Evolutionary conservation across 2,329 filamentous ascomycete genomes (phyloP), one percentile per base, ranked within the genome.

Genomic region (Karstenula rhodostoma): DNA sequence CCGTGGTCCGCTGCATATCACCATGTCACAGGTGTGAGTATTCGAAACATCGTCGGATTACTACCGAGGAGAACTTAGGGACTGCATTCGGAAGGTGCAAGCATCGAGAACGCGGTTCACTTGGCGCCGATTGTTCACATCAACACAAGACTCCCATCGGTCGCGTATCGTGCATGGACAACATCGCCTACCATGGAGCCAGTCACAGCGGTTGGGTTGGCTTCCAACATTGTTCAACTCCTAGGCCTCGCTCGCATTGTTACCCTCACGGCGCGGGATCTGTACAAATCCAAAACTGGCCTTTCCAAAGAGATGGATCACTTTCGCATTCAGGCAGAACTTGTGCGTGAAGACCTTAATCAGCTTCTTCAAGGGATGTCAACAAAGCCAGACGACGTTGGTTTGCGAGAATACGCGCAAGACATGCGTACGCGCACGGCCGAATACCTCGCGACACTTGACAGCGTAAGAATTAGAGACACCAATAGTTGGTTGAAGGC

Each of bases 191-290:
- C 25, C 17, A 57, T 56, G 49, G 49, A 61, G 13, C n/a, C 55
- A 33, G 27, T 56, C 23, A 56, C 54, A n/a, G 56, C 51, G 10
- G 33, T 60, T 7, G 57, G 63, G 8, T 48, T 66, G 5, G 56
- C 46, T 19, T 49, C 57, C 5, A 61, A 64, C 44, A 52, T 64
- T 40, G 22, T 62, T 32, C 56, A 61, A 47, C 50, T 66, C 7
- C 19, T 62, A 27, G 42, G 54, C 13, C 22, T 59, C 9, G 54
- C 22, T n/a, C 44, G 33, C 19, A 44, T 53, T 4, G 51, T 64
- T 48, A 40, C 35, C 6, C 29, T 27, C 15, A 57, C 47, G 1
- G 33, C 47, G 15, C 53, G 56, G 19, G 56, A 64, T 7, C 44
- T 66, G 19, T 42, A 47, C 9, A 50, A 43, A n/a, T 62, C 54